These are phyloP conservation scores for Durio zibethinus DNA, from an alignment of 345 rosid species.

Conservation along the genomic window DNA sequence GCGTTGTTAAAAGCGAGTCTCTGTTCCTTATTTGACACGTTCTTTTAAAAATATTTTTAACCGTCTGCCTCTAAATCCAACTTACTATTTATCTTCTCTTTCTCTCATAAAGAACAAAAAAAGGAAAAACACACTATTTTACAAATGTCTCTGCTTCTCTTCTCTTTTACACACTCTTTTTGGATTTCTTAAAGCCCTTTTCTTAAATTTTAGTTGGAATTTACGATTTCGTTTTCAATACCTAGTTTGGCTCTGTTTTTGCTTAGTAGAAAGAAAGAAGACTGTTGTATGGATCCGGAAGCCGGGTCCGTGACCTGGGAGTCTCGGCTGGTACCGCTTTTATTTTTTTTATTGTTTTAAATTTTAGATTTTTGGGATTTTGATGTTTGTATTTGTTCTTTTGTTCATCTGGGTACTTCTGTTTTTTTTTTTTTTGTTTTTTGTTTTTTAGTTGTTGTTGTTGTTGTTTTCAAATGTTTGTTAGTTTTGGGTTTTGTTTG, in stretches of 20 bases:
- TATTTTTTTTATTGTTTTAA: background rate
- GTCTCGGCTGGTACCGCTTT: conserved; percentile 22
- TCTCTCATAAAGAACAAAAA: background rate
- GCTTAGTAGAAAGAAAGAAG: background rate
- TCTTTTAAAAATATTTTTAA: background rate
- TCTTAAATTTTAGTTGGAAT: background rate
- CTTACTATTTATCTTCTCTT: background rate
- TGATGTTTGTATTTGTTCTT: background rate
- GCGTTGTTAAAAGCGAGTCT: no score
- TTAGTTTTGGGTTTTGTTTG: conserved; percentile 8
- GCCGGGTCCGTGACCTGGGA: conserved; percentile 17
- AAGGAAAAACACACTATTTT: background rate
- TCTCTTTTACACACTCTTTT: background rate
- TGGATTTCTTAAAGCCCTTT: background rate
- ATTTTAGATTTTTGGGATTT: background rate
- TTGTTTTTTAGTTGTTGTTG: background rate
- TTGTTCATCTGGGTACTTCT: background rate
- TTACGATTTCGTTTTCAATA: conserved; percentile 4
- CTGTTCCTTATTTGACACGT: conserved; percentile 1
- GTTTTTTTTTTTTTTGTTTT: background rate
- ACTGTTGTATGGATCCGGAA: conserved; percentile 24
- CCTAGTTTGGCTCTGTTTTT: background rate
- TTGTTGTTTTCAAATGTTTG: background rate
- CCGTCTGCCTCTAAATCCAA: conserved; percentile 12
- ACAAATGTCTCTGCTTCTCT: background rate